A percentile compares a stretch with the other conserved stretches of the same genome.
Evolutionary conservation across 2,329 filamentous ascomycete genomes (phyloP).

Genomic region (Xylaria sp.): DNA sequence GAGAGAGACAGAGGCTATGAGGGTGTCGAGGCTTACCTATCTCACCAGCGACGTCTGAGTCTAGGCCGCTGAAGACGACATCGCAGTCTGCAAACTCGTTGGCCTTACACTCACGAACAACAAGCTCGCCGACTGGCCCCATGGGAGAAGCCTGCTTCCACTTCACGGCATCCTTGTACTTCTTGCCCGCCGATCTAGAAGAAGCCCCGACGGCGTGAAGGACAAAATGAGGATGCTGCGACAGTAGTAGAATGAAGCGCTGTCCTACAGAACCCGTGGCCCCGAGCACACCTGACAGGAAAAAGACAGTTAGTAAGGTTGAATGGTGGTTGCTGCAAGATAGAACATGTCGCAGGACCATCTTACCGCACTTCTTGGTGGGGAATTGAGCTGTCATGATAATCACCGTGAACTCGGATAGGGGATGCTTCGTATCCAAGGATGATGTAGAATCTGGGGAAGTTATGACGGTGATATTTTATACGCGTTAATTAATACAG

Average conservation of each 20-base stretch:
- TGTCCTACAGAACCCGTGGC: conserved; percentile 95
- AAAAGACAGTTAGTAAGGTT: not conserved
- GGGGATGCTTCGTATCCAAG: not conserved
- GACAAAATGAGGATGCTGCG: conserved; percentile 85
- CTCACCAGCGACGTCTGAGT: conserved; percentile 91
- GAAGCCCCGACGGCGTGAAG: conserved; percentile 92
- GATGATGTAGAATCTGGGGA: not conserved
- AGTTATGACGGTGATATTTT: not conserved
- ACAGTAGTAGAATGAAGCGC: conserved; percentile 92
- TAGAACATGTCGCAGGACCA: not conserved
- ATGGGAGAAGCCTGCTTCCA: conserved; percentile 95
- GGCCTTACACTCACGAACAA: conserved; percentile 86
- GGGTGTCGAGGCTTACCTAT: conserved; percentile 71
- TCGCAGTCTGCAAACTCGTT: conserved; percentile 90
- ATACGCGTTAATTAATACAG: not conserved
- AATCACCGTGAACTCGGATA: not conserved
- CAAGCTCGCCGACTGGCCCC: conserved; percentile 79
- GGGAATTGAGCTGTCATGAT: conserved; percentile 58
- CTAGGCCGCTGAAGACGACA: conserved; percentile 90
- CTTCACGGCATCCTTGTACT: conserved; percentile 90
- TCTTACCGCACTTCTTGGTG: conserved; percentile 68
- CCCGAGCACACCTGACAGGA: conserved; percentile 74
- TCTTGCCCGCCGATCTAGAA: conserved; percentile 88
- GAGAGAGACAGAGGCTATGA: not conserved
- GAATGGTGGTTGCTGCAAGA: not conserved